Evolutionary conservation across 768 basidiomycete species (phyloP).

Genomic region (Krasilnikovozyma curviuscula): DNA sequence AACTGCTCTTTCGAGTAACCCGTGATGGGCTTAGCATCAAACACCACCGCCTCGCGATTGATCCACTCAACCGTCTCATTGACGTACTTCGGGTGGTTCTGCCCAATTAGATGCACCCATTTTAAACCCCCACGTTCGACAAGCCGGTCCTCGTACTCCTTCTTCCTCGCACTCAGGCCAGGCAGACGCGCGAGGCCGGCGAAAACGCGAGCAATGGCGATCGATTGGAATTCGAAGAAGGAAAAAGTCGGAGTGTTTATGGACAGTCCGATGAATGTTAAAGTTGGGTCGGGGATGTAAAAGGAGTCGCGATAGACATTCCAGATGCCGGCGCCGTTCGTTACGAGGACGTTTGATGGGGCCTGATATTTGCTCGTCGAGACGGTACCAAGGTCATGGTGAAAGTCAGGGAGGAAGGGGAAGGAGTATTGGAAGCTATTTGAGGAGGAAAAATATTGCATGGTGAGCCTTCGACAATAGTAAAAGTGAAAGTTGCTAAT

Average conservation of each 20-base stretch:
- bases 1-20: too few species aligned
- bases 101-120: constrained; percentile 11
- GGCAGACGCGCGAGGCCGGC: too few species aligned
- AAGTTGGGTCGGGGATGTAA: constrained; percentile 33
- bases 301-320: constrained; percentile 30
- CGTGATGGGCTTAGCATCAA: too few species aligned
- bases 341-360: constrained; percentile 20
- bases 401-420: constrained; percentile 32
- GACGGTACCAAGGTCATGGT: constrained; percentile 14
- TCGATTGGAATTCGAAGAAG: constrained; percentile 18
- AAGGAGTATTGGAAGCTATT: constrained; percentile 29
- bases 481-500: too few species aligned
- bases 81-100: too few species aligned
- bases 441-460: background rate
- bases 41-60: too few species aligned
- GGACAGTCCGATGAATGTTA: constrained; percentile 25
- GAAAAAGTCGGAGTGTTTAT: constrained; percentile 18
- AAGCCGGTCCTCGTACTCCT: constrained; percentile 4
- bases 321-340: constrained; percentile 30
- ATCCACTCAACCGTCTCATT: too few species aligned
- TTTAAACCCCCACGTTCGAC: constrained; percentile 11
- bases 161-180: background rate
- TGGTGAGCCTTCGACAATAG: too few species aligned
- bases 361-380: too few species aligned
- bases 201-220: too few species aligned